phyloP scores from a whole-genome alignment of 805 yeast species.

The Wickerhamiella hasegawae region DNA sequence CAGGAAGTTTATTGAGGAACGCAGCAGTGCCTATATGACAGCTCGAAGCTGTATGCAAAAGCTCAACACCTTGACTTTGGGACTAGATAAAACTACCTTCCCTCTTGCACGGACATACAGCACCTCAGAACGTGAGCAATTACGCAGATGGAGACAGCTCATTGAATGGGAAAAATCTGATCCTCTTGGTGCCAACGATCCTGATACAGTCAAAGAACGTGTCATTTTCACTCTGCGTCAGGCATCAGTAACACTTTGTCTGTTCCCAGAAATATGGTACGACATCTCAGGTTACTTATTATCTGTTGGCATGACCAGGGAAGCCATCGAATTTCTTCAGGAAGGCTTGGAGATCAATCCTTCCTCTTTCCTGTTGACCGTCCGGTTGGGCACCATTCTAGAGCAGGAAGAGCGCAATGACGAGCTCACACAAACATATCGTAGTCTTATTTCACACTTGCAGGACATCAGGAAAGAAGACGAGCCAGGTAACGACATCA shows the following conservation, averaged over 20 bases:
- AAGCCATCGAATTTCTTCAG: conserved; percentile 29
- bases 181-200: conserved; percentile 40
- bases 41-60: conserved; percentile 67
- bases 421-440: conserved; percentile 35
- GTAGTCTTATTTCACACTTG: conserved; percentile 33
- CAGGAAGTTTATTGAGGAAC: conserved; percentile 68
- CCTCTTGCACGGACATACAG: conserved; percentile 18
- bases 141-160: conserved; percentile 56
- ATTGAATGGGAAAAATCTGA: conserved; percentile 64
- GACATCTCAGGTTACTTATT: conserved; percentile 28
- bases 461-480: conserved; percentile 18
- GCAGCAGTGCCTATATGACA: conserved; percentile 71
- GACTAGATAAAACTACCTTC: conserved; percentile 27
- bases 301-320: conserved; percentile 8
- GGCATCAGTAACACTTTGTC: conserved; percentile 43
- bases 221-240: conserved; percentile 58
- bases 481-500: conserved; percentile 24
- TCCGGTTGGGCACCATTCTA: conserved; percentile 49
- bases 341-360: conserved; percentile 54
- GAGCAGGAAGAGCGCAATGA: conserved; percentile 42
- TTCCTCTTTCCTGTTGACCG: conserved; percentile 46
- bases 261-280: conserved; percentile 66
- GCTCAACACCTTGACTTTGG: conserved; percentile 41
- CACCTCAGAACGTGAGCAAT: conserved; percentile 24
- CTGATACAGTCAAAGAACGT: conserved; percentile 34